Evolutionary conservation across 2,329 filamentous ascomycete species (phyloP).

Genomic region (Calonectria montana): DNA sequence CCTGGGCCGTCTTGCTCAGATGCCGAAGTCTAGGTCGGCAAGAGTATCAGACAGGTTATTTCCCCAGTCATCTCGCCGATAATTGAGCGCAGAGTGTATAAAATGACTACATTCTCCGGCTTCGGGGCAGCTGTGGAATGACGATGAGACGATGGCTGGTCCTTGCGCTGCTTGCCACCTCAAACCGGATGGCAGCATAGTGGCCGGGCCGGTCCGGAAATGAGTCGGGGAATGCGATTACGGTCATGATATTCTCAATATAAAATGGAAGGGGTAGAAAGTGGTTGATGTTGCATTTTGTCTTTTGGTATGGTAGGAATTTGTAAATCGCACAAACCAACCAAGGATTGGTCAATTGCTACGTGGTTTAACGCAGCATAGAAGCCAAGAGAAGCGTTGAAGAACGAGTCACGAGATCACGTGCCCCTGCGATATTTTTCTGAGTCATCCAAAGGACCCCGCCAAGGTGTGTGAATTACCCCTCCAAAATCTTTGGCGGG

Average conservation of each 20-base stretch:
- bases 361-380: neutral
- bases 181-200: neutral
- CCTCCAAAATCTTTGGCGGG: constrained; percentile 17
- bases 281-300: too few relatives aligned
- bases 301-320: too few relatives aligned
- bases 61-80: constrained; percentile 5
- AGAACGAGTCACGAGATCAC: constrained; percentile 1
- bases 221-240: neutral
- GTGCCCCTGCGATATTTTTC: constrained; percentile 10
- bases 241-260: neutral
- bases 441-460: constrained; percentile 22
- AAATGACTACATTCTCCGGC: constrained; percentile 26
- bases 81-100: neutral
- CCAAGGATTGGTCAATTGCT: neutral
- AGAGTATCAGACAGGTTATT: neutral
- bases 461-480: constrained; percentile 7
- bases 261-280: neutral
- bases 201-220: constrained; percentile 6
- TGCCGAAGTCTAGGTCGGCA: neutral
- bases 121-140: constrained; percentile 35
- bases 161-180: constrained; percentile 10
- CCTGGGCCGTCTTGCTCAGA: neutral
- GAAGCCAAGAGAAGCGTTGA: neutral
- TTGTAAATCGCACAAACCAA: neutral
- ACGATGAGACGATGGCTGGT: constrained; percentile 24